Conservation (phyloP, 2,329 filamentous ascomycete genomes). For the Zasmidium cellare region DNA sequence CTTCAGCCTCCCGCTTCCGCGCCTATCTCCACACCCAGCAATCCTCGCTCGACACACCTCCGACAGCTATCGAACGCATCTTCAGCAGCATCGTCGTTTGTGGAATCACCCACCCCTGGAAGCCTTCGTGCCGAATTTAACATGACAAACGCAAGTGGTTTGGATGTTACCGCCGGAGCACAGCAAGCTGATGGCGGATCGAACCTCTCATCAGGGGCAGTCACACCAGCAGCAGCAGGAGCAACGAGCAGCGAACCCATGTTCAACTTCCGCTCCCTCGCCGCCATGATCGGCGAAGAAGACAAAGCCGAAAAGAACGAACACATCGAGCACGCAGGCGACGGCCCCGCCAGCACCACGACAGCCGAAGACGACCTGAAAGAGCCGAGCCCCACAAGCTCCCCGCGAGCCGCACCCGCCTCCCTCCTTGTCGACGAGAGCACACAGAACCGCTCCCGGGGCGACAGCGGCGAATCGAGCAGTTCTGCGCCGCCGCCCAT, state of each 20-base stretch:
- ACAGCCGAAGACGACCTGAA: constrained; percentile 23
- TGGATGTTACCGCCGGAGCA: constrained; percentile 43
- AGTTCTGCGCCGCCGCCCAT: constrained; percentile 25
- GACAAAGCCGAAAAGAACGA: constrained; percentile 48
- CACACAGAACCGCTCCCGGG: constrained; percentile 25
- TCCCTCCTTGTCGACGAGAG: not conserved
- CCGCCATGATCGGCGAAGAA: constrained; percentile 75
- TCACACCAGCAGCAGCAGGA: constrained; percentile 47
- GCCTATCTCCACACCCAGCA: constrained; percentile 25
- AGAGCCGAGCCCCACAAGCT: constrained; percentile 20
- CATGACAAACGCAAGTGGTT: constrained; percentile 52
- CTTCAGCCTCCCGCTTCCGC: constrained; percentile 35
- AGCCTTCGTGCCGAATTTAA: constrained; percentile 23
- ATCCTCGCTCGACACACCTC: constrained; percentile 55
- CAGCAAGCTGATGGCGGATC: constrained; percentile 13
- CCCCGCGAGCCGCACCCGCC: constrained; percentile 9
- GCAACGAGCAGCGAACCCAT: constrained; percentile 67
- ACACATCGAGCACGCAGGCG: constrained; percentile 40
- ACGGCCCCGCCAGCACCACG: too few relatives aligned
- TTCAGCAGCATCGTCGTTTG: constrained; percentile 74
- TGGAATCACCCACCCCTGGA: constrained; percentile 61
- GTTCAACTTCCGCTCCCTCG: constrained; percentile 88
- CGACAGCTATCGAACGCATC: constrained; percentile 86
- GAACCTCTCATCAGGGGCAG: constrained; percentile 28
- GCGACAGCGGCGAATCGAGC: constrained; percentile 31